phyloP scores from a whole-genome alignment of 768 basidiomycete genomes.

The Termitomyces sp. region DNA sequence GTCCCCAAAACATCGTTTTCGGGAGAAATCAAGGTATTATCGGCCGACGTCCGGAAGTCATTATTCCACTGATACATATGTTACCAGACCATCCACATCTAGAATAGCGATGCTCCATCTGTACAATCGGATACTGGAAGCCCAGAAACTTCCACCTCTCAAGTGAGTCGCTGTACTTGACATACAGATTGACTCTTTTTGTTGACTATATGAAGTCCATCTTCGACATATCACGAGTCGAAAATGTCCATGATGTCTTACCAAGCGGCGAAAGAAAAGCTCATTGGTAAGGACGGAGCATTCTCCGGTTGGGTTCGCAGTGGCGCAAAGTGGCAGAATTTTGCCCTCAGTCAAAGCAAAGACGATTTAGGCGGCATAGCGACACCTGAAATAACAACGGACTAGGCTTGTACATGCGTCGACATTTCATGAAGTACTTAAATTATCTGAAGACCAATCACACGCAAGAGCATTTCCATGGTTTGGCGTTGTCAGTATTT shows the following conservation, averaged over 20 bases:
- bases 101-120: conserved; percentile 51
- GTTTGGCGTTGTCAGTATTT: not conserved
- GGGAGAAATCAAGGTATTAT: conserved; percentile 54
- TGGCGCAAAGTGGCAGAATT: conserved; percentile 49
- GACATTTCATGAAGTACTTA: not conserved
- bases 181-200: not conserved
- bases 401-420: not conserved
- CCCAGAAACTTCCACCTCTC: conserved; percentile 11
- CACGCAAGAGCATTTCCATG: not conserved
- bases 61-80: not conserved
- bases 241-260: conserved; percentile 43
- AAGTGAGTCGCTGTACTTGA: conserved; percentile 11
- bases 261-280: conserved; percentile 42
- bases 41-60: not conserved
- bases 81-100: conserved; percentile 43
- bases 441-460: not conserved
- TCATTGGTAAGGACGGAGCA: conserved; percentile 38
- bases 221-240: conserved; percentile 36
- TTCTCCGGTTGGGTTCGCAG: conserved; percentile 64
- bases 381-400: not conserved
- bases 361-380: not conserved
- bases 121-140: conserved; percentile 23
- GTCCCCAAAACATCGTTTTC: conserved; percentile 62
- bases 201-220: not conserved
- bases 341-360: conserved; percentile 20